Conservation (phyloP, 805 yeast species). For the Phaffomyces thermotolerans region DNA sequence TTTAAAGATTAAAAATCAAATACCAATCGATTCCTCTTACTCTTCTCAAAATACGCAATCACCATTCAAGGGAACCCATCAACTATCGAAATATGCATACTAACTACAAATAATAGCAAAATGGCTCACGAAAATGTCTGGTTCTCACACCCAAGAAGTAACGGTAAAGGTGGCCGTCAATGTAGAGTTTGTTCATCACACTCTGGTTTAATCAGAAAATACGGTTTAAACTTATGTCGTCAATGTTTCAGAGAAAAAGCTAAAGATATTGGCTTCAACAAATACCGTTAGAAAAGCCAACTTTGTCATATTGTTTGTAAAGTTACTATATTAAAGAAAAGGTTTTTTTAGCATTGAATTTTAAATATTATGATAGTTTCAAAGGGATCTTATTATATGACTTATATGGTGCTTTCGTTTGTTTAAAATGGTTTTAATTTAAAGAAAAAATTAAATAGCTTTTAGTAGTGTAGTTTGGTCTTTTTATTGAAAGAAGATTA, state of each 20-base stretch:
- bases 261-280: constrained; percentile 97
- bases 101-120: constrained; percentile 37
- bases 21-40: too few species aligned
- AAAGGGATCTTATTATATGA: neutral
- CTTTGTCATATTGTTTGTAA: constrained; percentile 2
- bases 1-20: too few species aligned
- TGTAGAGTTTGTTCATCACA: constrained; percentile 99
- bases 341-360: constrained; percentile 5
- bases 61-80: too few species aligned
- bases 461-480: neutral
- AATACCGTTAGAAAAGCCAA: constrained; percentile 72
- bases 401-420: constrained; percentile 15
- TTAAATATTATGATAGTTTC: constrained; percentile 4
- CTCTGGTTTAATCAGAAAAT: constrained; percentile 99
- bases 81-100: constrained; percentile 3
- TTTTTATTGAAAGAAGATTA: too few species aligned
- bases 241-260: constrained; percentile 99
- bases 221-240: constrained; percentile 99
- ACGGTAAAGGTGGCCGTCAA: constrained; percentile 99
- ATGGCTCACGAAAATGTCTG: constrained; percentile 99
- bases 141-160: constrained; percentile 99
- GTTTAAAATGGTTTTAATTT: constrained; percentile 9
- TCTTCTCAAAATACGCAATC: too few species aligned
- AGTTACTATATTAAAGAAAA: constrained; percentile 1
- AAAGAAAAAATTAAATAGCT: constrained; percentile 8